Evolutionary conservation across 2,329 filamentous ascomycete genomes (phyloP), one percentile per base, ranked within the genome.

Genomic region (Colletotrichum viniferum): DNA sequence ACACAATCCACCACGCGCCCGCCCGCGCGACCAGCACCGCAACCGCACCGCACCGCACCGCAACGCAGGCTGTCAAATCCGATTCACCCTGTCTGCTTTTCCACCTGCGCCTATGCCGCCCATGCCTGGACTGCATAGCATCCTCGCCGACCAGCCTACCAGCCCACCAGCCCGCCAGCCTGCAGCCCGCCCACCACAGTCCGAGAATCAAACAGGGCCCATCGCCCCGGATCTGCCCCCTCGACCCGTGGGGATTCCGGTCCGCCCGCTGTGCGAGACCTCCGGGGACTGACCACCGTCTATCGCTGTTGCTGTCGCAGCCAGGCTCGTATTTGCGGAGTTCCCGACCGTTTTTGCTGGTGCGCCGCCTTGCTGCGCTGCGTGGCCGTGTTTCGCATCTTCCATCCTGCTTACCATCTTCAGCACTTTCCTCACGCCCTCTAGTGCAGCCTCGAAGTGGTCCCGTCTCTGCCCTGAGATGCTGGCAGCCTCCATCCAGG

Each of bases 331-430:
- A 73, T 75, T 69, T 75, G 43, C 63, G 32, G 28, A 68, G 73
- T 75, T 75, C 73, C 69, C 58, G 69, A 68, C 73, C 56, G 56
- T 68, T 73, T 43, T 38, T 63, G 55, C 69, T 72, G 56, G 55
- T 68, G 73, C 64, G 48, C 14, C 55, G 36, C 7, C 24, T 14
- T 72, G 28, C 72, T 71, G 55, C 24, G 26, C 73, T 75, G 69
- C 69, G 56, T 69, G 56, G 62, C 69, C 69, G 36, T 75, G 73
- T 75, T 75, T 75, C 73, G 73, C 43, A 75, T 73, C 56, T 55
- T 21, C 48, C 34, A 52, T 65, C 34, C 30, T 63, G 69, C 73
- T 69, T 73, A 64, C 73, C 69, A 24, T 73, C 26, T 73, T 73
- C 34, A 64, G 56, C 18, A 52, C 38, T 58, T 21, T 72, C 38